These are phyloP conservation scores for Leishmania amazonensis DNA, from an alignment of 208 protist species.

Conservation along the genomic window DNA sequence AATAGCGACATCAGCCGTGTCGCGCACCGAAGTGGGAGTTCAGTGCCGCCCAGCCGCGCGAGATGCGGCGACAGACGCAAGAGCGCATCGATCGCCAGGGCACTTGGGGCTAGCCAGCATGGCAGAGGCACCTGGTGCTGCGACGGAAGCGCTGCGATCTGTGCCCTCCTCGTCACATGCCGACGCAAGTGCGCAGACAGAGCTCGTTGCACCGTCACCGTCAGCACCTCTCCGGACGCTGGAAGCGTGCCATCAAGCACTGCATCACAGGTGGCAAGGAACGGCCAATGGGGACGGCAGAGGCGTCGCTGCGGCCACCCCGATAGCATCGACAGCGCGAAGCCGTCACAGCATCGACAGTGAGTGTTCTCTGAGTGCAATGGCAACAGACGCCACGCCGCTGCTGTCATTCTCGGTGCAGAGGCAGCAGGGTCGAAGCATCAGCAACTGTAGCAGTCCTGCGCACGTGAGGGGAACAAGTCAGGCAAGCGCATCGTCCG, in stretches of 20 bases:
- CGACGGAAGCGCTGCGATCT: not conserved
- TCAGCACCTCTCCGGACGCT: not conserved
- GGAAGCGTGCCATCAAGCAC: not conserved
- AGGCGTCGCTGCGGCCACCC: not conserved
- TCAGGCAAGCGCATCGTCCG: not conserved
- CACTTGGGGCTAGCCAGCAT: not conserved
- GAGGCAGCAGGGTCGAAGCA: not conserved
- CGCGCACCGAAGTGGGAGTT: not conserved
- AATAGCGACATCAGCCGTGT: not conserved
- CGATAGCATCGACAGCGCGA: constrained; percentile 14
- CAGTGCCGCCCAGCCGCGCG: not conserved
- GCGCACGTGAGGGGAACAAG: not conserved
- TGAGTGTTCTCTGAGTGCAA: not conserved
- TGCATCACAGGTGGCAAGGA: not conserved
- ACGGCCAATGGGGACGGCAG: not conserved
- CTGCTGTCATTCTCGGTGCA: not conserved
- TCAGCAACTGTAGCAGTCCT: not conserved
- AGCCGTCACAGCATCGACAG: constrained; percentile 26
- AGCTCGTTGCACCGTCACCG: not conserved
- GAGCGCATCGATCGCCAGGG: not conserved
- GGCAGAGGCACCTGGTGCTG: too few relatives aligned
- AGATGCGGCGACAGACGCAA: not conserved
- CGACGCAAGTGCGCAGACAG: not conserved
- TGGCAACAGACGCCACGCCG: not conserved
- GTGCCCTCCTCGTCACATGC: not conserved